Evolutionary conservation across 1,284 basidiomycete genomes (phyloP).

Genomic region (Schizophyllum commune): DNA sequence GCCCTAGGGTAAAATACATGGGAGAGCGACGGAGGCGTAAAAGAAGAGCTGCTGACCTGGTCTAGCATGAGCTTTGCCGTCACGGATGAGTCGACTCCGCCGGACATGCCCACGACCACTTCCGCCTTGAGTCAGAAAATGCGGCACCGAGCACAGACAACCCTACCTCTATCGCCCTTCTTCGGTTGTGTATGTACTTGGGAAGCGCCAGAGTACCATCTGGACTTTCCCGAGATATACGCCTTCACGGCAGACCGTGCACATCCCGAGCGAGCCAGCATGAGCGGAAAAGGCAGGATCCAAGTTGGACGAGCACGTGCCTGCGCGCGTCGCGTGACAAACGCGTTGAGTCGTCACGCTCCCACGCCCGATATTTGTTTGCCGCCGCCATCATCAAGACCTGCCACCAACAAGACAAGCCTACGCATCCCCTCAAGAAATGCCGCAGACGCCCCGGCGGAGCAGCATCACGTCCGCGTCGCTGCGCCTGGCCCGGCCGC

Average conservation of each 20-base stretch:
- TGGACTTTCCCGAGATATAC: neutral
- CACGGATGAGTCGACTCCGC: constrained; percentile 93
- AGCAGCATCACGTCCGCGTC: neutral
- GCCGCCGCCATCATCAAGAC: neutral
- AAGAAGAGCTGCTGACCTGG: constrained; percentile 32
- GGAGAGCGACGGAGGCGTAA: neutral
- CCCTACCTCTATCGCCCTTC: constrained; percentile 48
- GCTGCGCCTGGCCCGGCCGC: neutral
- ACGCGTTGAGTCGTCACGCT: neutral
- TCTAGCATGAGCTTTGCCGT: constrained; percentile 69
- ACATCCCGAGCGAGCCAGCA: neutral
- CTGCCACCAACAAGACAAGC: too few species aligned
- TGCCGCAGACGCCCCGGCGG: neutral
- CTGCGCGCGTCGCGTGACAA: too few species aligned
- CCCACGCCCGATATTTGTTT: neutral
- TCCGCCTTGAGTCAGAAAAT: neutral
- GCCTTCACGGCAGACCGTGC: neutral
- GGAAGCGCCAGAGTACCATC: neutral
- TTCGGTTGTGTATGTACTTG: constrained; percentile 18
- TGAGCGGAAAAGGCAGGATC: too few species aligned
- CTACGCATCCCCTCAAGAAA: too few species aligned
- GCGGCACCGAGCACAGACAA: neutral
- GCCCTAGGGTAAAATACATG: constrained; percentile 36
- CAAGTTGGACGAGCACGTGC: too few species aligned
- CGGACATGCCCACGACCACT: constrained; percentile 90